phyloP scores from a whole-genome alignment of 768 basidiomycete species.

The Tulasnella sp. region DNA sequence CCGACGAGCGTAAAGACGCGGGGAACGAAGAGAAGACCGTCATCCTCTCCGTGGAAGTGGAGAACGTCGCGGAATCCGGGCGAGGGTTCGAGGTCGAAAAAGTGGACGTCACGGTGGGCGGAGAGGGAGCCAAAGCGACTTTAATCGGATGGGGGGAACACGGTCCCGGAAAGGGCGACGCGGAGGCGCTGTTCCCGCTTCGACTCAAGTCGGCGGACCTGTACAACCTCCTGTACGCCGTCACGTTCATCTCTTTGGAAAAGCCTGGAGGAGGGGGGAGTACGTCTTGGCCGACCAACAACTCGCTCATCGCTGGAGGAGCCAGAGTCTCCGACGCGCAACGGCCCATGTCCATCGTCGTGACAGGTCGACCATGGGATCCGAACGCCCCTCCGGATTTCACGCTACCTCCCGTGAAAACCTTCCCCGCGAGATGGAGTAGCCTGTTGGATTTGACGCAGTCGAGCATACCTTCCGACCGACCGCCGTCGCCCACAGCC shows the following conservation, averaged over 20 bases:
- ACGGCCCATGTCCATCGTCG: conserved; percentile 66
- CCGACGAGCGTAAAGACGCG: conserved; percentile 38
- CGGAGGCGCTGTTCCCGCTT: conserved; percentile 52
- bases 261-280: neutral
- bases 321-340: conserved; percentile 39
- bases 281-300: neutral
- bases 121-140: conserved; percentile 41
- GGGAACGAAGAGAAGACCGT: conserved; percentile 76
- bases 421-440: conserved; percentile 83
- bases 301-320: conserved; percentile 15
- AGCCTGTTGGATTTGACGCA: conserved; percentile 70
- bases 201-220: conserved; percentile 62
- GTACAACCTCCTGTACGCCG: conserved; percentile 80
- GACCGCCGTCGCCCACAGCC: conserved; percentile 22
- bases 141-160: conserved; percentile 41
- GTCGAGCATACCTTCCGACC: conserved; percentile 20
- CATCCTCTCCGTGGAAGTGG: conserved; percentile 83
- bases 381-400: conserved; percentile 28
- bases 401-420: conserved; percentile 39
- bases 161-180: conserved; percentile 22
- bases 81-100: conserved; percentile 61
- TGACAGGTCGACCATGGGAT: conserved; percentile 58
- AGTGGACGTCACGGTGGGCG: conserved; percentile 65
- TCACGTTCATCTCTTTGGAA: conserved; percentile 62
- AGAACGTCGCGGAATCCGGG: conserved; percentile 60